Percentiles rank a stretch among this genome's conserved stretches.
These are phyloP conservation scores for Orbilia brochopaga DNA, from an alignment of 2,329 filamentous ascomycete species.

Conservation along the genomic window DNA sequence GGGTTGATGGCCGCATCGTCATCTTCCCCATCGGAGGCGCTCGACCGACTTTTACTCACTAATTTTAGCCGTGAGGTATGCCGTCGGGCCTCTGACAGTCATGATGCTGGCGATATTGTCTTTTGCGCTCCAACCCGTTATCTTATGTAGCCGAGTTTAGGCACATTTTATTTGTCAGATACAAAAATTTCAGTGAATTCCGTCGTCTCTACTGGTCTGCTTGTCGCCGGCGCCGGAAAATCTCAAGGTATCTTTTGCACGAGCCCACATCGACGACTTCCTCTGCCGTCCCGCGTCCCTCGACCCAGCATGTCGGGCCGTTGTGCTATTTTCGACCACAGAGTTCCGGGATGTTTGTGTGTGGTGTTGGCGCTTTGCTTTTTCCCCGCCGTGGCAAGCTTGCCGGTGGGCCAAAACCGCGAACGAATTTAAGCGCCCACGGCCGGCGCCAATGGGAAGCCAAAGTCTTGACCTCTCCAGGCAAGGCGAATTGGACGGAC, in stretches of 20 bases:
- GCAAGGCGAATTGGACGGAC: slow-evolving; percentile 45
- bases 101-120: no score
- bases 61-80: slow-evolving; percentile 10
- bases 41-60: slow-evolving; percentile 39
- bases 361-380: slow-evolving; percentile 46
- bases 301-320: slow-evolving; percentile 25
- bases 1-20: slow-evolving; percentile 78
- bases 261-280: slow-evolving; percentile 29
- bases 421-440: slow-evolving; percentile 50
- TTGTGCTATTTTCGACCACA: slow-evolving; percentile 51
- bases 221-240: slow-evolving; percentile 19
- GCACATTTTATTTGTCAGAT: slow-evolving; percentile 35
- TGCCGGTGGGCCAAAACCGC: slow-evolving; percentile 41
- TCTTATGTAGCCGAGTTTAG: slow-evolving; percentile 19
- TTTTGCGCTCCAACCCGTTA: slow-evolving; percentile 23
- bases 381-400: slow-evolving; percentile 41
- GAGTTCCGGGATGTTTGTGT: slow-evolving; percentile 23
- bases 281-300: slow-evolving; percentile 36
- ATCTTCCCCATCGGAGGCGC: slow-evolving; percentile 62
- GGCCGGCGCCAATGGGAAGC: slow-evolving; percentile 49
- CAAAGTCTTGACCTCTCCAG: slow-evolving; percentile 38
- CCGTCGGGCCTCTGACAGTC: slow-evolving; percentile 4
- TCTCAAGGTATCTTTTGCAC: slow-evolving; percentile 2
- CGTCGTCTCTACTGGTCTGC: slow-evolving; percentile 25
- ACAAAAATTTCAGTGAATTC: slow-evolving; percentile 33